These are phyloP conservation scores for Neofusicoccum cordaticola DNA, from an alignment of 2,329 filamentous ascomycete genomes.

Conservation along the genomic window DNA sequence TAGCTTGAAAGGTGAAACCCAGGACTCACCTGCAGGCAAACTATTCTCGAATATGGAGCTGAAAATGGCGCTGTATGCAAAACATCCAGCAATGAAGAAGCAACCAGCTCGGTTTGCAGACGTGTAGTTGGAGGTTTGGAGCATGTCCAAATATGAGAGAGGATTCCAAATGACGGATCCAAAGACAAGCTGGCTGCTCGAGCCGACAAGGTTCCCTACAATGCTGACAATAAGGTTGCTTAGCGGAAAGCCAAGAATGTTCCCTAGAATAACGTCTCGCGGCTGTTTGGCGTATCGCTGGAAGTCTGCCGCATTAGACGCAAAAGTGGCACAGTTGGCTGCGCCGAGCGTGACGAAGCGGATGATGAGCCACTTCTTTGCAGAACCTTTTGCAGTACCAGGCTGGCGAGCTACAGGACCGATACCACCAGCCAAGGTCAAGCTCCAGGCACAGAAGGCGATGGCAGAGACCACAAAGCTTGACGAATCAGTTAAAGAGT, in stretches of 20 bases:
- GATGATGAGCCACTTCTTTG: no score
- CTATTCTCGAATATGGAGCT: slow-evolving; percentile 46
- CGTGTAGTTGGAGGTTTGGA: slow-evolving; percentile 25
- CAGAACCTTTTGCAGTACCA: no score
- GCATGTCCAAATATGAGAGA: slow-evolving; percentile 34
- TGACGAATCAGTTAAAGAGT: no score
- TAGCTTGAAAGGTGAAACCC: slow-evolving; percentile 33
- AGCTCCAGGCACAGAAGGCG: no score
- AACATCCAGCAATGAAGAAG: slow-evolving; percentile 32
- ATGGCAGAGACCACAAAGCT: no score
- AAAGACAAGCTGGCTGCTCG: slow-evolving; percentile 30
- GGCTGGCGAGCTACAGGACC: no score
- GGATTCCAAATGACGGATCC: slow-evolving; percentile 39
- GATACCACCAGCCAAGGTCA: no score
- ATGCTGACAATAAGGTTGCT: slow-evolving; percentile 39
- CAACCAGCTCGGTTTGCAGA: slow-evolving; percentile 35
- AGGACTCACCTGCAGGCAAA: slow-evolving; percentile 40
- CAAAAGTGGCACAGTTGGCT: no score
- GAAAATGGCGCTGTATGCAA: slow-evolving; percentile 45
- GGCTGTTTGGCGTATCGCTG: slow-evolving; percentile 27
- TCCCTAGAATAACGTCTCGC: slow-evolving; percentile 42
- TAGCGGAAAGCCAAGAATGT: slow-evolving; percentile 41
- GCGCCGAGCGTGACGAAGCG: no score
- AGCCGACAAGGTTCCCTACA: slow-evolving; percentile 41
- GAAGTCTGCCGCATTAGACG: no score